These are phyloP conservation scores for Mycosarcoma maydis DNA, from an alignment of 1,284 basidiomycete species.

Conservation along the genomic window DNA sequence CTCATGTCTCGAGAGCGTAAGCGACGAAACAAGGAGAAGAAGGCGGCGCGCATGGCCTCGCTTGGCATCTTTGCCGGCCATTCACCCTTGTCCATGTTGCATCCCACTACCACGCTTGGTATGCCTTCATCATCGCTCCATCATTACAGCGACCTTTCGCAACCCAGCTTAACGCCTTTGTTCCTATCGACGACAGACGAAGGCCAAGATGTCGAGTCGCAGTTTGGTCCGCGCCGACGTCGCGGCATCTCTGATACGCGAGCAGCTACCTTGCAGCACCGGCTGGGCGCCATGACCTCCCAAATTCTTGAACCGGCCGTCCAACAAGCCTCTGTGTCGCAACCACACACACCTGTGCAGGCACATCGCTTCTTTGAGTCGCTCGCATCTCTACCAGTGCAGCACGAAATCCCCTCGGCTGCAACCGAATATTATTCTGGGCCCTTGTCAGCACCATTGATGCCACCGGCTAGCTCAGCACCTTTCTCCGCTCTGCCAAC, in stretches of 20 bases:
- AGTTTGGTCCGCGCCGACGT: conserved; percentile 38
- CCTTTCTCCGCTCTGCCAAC: conserved; percentile 7
- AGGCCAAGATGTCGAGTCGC: conserved; percentile 16
- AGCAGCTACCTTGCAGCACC: conserved; percentile 15
- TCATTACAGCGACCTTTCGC: conserved; percentile 24
- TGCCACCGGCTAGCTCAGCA: conserved; percentile 10
- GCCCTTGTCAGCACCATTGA: conserved; percentile 18
- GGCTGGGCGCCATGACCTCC: conserved; percentile 19
- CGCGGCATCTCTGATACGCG: conserved; percentile 35
- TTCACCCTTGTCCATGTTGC: conserved; percentile 40
- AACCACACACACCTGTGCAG: conserved; percentile 35
- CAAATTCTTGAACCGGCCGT: conserved; percentile 9
- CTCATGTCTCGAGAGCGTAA: conserved; percentile 60
- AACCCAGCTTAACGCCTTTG: conserved; percentile 12
- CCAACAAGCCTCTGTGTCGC: conserved; percentile 35
- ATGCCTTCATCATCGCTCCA: conserved; percentile 19
- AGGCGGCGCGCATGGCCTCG: conserved; percentile 34
- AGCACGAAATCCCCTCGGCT: conserved; percentile 1
- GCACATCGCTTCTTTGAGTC: conserved; percentile 28
- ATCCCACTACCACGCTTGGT: conserved; percentile 18
- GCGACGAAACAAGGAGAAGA: conserved; percentile 54
- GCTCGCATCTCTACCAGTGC: conserved; percentile 13
- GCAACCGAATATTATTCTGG: conserved; percentile 13
- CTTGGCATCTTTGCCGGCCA: conserved; percentile 43
- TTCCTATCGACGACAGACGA: conserved; percentile 25